A percentile compares a stretch with the other conserved stretches of the same genome.
Evolutionary conservation across 352 stramenopile species (phyloP).

Genomic region (Phytophthora citrophthora): DNA sequence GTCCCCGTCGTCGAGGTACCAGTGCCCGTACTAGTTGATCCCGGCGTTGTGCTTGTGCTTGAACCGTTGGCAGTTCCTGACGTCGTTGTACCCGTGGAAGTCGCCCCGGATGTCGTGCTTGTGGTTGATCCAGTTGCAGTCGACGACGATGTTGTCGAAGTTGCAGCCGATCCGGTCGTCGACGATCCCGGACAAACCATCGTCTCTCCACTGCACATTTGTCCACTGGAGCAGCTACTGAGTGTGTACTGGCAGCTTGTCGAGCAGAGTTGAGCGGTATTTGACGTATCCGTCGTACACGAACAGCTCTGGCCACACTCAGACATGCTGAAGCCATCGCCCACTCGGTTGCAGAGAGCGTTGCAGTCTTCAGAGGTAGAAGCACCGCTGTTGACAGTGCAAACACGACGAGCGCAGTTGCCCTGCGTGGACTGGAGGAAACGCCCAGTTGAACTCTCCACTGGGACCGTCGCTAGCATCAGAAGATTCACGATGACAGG

Average conservation of each 20-base stretch:
- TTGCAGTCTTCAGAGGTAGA: conserved; percentile 36
- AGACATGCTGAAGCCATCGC: conserved; percentile 27
- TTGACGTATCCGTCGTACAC: conserved; percentile 27
- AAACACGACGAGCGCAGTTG: conserved; percentile 29
- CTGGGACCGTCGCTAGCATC: conserved; percentile 8
- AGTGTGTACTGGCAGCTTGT: conserved; percentile 31
- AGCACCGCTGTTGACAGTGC: conserved; percentile 13
- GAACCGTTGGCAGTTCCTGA: neutral
- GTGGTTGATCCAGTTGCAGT: neutral
- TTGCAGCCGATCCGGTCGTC: conserved; percentile 4
- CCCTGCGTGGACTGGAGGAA: conserved; percentile 31
- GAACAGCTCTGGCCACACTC: conserved; percentile 34
- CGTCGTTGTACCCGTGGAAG: neutral
- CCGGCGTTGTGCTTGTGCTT: neutral
- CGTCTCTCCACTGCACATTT: conserved; percentile 32
- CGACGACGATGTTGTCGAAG: neutral
- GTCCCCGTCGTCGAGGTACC: neutral
- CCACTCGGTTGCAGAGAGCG: conserved; percentile 34
- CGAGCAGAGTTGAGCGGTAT: conserved; percentile 20
- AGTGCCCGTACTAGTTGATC: conserved; percentile 1
- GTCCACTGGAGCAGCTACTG: conserved; percentile 12
- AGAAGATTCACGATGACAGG: conserved; percentile 17
- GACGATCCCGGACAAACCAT: conserved; percentile 28
- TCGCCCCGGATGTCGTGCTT: neutral
- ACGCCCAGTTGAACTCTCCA: conserved; percentile 16